Conservation (phyloP, 108 stramenopile genomes). For the Craspedostauros australis region DNA sequence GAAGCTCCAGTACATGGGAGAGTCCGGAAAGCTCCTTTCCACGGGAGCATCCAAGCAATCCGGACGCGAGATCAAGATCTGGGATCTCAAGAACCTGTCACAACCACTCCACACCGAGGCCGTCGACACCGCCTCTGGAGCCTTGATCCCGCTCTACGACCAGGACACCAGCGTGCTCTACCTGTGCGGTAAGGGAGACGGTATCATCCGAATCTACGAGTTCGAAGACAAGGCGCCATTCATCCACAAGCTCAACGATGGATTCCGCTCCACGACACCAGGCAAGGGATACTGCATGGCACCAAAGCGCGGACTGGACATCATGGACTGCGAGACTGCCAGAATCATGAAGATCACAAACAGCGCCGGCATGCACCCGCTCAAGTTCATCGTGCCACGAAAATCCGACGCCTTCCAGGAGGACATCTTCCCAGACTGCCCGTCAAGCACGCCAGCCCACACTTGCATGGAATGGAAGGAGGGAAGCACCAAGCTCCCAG, state of each 20-base stretch:
- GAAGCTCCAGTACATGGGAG: slow-evolving; percentile 86
- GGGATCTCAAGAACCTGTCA: slow-evolving; percentile 85
- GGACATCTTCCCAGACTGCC: slow-evolving; percentile 94
- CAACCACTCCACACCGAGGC: slow-evolving; percentile 73
- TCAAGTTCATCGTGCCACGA: slow-evolving; percentile 94
- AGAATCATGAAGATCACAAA: slow-evolving; percentile 94
- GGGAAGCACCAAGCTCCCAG: slow-evolving; percentile 83
- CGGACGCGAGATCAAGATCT: slow-evolving; percentile 96
- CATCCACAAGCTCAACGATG: slow-evolving; percentile 81
- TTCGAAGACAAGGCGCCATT: slow-evolving; percentile 89
- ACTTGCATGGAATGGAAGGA: slow-evolving; percentile 88
- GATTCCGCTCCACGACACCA: slow-evolving; percentile 89
- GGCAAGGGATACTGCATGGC: slow-evolving; percentile 96
- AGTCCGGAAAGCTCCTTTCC: slow-evolving; percentile 83
- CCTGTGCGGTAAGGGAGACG: slow-evolving; percentile 99
- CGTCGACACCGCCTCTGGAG: slow-evolving; percentile 96
- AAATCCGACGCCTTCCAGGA: slow-evolving; percentile 98
- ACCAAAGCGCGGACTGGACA: slow-evolving; percentile 93
- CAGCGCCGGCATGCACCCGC: slow-evolving; percentile 83
- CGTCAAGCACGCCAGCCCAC: slow-evolving; percentile 79
- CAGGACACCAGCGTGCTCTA: slow-evolving; percentile 88
- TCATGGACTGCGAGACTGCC: slow-evolving; percentile 92
- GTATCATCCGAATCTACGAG: slow-evolving; percentile 95
- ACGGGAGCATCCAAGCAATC: slow-evolving; percentile 89
- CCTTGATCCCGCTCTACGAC: slow-evolving; percentile 96